Evolutionary conservation across 495 filamentous ascomycete genomes (phyloP).

Genomic region (Penicillium canariense): DNA sequence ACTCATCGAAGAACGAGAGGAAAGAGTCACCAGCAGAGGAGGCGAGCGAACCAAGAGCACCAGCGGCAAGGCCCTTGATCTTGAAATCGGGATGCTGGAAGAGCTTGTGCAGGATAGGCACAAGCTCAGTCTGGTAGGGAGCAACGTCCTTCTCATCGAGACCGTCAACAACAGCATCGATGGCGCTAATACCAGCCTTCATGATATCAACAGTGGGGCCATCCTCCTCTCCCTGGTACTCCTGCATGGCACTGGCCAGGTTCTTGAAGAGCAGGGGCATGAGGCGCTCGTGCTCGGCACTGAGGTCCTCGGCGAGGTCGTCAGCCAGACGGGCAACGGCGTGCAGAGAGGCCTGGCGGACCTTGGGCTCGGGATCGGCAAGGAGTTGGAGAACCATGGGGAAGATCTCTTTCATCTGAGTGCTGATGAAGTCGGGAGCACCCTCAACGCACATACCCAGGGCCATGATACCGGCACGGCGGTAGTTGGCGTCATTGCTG

Average conservation of each 20-base stretch:
- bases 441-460: constrained; percentile 94
- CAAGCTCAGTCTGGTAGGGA: constrained; percentile 75
- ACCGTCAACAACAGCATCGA: constrained; percentile 88
- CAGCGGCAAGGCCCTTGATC: constrained; percentile 83
- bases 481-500: constrained; percentile 67
- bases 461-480: constrained; percentile 86
- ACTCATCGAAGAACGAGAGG: constrained; percentile 82
- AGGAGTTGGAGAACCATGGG: constrained; percentile 83
- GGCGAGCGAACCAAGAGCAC: constrained; percentile 87
- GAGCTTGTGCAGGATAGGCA: constrained; percentile 77
- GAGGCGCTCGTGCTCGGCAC: constrained; percentile 74
- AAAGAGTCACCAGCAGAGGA: constrained; percentile 78
- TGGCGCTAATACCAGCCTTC: constrained; percentile 82
- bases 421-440: constrained; percentile 92
- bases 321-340: constrained; percentile 86
- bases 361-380: constrained; percentile 74
- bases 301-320: constrained; percentile 86
- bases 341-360: constrained; percentile 82
- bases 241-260: constrained; percentile 71
- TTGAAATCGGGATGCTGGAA: constrained; percentile 81
- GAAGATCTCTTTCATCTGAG: constrained; percentile 81
- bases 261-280: constrained; percentile 85
- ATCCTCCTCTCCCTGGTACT: constrained; percentile 60
- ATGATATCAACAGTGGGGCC: constrained; percentile 72
- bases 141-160: constrained; percentile 80